Evolutionary conservation across 2,329 filamentous ascomycete species (phyloP).

Genomic region (Trichoderma cornu-damae): DNA sequence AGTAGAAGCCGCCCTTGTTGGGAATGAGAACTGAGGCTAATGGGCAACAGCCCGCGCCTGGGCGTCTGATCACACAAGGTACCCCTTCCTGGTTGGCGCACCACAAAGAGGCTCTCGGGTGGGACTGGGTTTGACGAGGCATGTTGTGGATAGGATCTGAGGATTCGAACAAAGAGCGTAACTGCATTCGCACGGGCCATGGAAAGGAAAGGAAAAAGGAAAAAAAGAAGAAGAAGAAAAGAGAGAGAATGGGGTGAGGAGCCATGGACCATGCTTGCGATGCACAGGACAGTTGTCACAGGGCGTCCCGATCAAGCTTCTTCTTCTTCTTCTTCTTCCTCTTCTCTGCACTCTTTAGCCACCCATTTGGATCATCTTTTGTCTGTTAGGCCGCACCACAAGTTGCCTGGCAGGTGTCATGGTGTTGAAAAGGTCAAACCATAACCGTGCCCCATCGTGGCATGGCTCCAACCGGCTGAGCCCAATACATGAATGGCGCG

Average conservation of each 20-base stretch:
- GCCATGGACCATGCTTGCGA: not conserved
- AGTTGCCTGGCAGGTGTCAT: too few species aligned
- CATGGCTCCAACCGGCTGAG: constrained; percentile 1
- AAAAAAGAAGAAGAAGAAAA: not conserved
- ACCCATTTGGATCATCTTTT: not conserved
- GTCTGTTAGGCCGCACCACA: not conserved
- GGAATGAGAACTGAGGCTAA: not conserved
- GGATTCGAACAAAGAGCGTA: not conserved
- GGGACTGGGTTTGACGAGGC: not conserved
- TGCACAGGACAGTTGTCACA: not conserved
- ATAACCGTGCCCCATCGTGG: not conserved
- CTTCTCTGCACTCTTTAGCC: not conserved
- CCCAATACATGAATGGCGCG: constrained; percentile 12
- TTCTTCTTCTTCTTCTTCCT: too few species aligned
- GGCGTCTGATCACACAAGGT: not conserved
- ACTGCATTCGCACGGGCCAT: not conserved
- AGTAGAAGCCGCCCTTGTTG: not conserved
- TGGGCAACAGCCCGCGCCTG: not conserved
- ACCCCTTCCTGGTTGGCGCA: not conserved
- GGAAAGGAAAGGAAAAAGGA: not conserved
- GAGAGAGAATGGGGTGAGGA: not conserved
- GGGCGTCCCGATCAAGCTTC: not conserved
- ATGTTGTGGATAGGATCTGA: not conserved
- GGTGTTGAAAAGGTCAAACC: not conserved
- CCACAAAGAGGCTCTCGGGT: not conserved